Evolutionary conservation across 31 red algal genomes (phyloP), one percentile per base, ranked within the genome.

Genomic region (Odonthalia washingtoniensis): DNA sequence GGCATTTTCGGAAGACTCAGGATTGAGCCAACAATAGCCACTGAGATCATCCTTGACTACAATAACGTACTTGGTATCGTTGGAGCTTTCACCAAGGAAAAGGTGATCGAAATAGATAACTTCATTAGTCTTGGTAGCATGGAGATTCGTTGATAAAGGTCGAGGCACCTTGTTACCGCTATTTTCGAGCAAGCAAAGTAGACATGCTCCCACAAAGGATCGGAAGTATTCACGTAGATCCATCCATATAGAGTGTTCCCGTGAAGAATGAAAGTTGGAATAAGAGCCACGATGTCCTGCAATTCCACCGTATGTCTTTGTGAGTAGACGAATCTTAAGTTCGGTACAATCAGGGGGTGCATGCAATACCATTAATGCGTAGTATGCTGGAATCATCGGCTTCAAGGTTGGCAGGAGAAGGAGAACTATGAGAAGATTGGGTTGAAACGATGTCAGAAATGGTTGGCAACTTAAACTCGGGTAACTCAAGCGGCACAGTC

Each of bases 81-180:
- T n/a, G n/a, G n/a, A n/a, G n/a, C n/a, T n/a, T n/a, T n/a, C n/a
- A n/a, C n/a, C n/a, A n/a, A n/a, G 65, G 65, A 72, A 85, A 3
- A 85, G 52, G n/a, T 85, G 60, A 68, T 85, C 64, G 52, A 85
- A 72, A 46, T 85, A 57, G 5, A 85, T 85, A n/a, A 85, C 34
- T 85, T 73, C 64, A n/a, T 85, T 78, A 3, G 53, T 44, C 46
- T 65, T 62, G 32, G 84, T 43, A 2, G 72, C 42, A 38, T 65
- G 60, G n/a, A 72, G 3, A 12, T 36, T 85, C 16, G 84, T 62
- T 30, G 73, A 78, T 21, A 65, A 65, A 0, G 86, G 86, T 16
- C 86, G 74, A 21, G 86, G 86, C 3, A 89, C 63, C 30, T 80
- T 79, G 17, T 79, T 57, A 30, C 86, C 61, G 44, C 1, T 70